Percentiles rank a stretch among this genome's conserved stretches.
phyloP scores from a whole-genome alignment of 2,329 filamentous ascomycete genomes.

The Phaeosphaeria sp. region DNA sequence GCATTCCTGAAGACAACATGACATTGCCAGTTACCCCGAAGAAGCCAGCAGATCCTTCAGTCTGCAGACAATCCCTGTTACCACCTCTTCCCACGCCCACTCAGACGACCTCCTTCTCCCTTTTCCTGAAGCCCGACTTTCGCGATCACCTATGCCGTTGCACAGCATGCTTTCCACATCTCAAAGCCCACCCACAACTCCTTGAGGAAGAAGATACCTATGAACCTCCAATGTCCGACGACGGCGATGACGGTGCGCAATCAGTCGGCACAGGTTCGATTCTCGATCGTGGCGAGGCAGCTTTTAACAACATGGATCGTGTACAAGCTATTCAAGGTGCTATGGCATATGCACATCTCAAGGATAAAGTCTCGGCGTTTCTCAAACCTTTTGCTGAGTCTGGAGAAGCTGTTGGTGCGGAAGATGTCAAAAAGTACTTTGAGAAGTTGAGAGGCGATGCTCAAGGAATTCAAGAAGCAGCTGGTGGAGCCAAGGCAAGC shows the following conservation, averaged over 20 bases:
- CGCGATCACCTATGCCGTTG: slow-evolving; percentile 85
- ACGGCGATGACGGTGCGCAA: slow-evolving; percentile 60
- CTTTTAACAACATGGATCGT: slow-evolving; percentile 88
- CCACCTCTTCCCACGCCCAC: slow-evolving; percentile 59
- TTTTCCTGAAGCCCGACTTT: slow-evolving; percentile 83
- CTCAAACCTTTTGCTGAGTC: slow-evolving; percentile 93
- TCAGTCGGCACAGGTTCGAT: slow-evolving; percentile 78
- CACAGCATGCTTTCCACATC: slow-evolving; percentile 74
- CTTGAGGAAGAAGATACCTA: slow-evolving; percentile 95
- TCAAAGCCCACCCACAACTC: slow-evolving; percentile 77
- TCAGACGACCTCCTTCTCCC: slow-evolving; percentile 69
- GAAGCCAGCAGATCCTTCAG: slow-evolving; percentile 22
- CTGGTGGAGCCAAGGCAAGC: slow-evolving; percentile 36
- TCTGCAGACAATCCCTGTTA: slow-evolving; percentile 68
- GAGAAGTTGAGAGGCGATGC: slow-evolving; percentile 91
- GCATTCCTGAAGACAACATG: slow-evolving; percentile 45
- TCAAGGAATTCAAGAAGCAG: slow-evolving; percentile 63
- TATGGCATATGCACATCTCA: slow-evolving; percentile 97
- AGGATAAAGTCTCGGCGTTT: slow-evolving; percentile 94
- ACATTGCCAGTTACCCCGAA: slow-evolving; percentile 37
- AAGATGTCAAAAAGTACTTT: slow-evolving; percentile 97
- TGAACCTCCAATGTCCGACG: slow-evolving; percentile 80
- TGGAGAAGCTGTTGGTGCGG: slow-evolving; percentile 84
- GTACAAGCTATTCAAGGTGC: slow-evolving; percentile 92
- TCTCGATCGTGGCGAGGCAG: slow-evolving; percentile 90